phyloP scores from a whole-genome alignment of 1,284 basidiomycete genomes.

The Ustilago bromivora region DNA sequence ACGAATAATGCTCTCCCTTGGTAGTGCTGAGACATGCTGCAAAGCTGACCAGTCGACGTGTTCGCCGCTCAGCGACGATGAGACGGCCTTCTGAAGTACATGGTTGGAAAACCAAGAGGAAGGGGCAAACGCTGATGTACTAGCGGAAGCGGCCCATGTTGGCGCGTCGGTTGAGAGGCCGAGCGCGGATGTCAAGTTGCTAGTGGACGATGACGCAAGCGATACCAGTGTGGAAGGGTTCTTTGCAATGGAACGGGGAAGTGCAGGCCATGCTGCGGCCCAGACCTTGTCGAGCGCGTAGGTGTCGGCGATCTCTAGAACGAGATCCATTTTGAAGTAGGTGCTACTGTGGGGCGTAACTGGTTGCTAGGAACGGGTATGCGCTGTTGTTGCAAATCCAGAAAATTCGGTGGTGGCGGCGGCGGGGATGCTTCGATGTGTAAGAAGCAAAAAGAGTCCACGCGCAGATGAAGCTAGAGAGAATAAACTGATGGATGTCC shows the following conservation, averaged over 20 bases:
- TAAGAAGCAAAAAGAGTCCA: background rate
- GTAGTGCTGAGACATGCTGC: constrained; percentile 45
- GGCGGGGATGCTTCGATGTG: constrained; percentile 4
- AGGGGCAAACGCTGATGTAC: constrained; percentile 27
- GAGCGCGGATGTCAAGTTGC: constrained; percentile 22
- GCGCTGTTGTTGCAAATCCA: background rate
- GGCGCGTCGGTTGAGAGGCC: constrained; percentile 22
- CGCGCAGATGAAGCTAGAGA: constrained; percentile 7
- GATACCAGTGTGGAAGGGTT: constrained; percentile 35
- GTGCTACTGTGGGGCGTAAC: background rate
- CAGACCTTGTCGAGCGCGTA: constrained; percentile 82
- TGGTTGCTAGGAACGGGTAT: background rate
- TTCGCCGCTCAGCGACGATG: constrained; percentile 26
- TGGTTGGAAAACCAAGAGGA: constrained; percentile 39
- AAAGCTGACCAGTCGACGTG: constrained; percentile 45
- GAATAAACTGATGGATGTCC: constrained; percentile 11
- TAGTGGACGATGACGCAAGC: constrained; percentile 44
- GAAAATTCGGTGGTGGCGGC: background rate
- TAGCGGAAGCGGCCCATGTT: constrained; percentile 39
- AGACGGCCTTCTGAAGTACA: constrained; percentile 38
- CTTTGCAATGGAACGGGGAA: constrained; percentile 44
- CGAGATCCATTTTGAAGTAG: constrained; percentile 79
- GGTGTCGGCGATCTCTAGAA: constrained; percentile 80
- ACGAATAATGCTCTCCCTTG: constrained; percentile 70
- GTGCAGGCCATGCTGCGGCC: constrained; percentile 78